Conservation (phyloP, 179 eudicot genomes). For the Drosera spatulata region DNA sequence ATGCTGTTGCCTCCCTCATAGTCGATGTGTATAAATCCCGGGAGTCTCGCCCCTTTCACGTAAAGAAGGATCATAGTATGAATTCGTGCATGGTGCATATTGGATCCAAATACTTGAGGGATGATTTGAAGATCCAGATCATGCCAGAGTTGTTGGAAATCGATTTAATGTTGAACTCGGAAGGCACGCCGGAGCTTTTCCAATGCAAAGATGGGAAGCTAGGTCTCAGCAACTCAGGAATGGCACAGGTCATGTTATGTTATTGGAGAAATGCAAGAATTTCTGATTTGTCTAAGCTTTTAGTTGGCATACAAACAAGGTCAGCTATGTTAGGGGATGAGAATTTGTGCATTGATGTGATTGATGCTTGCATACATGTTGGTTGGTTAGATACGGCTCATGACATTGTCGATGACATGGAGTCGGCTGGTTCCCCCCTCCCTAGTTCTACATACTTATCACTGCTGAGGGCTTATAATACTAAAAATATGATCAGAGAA, state of each 20-base stretch:
- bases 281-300: slow-evolving; percentile 47
- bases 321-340: slow-evolving; percentile 13
- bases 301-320: slow-evolving; percentile 34
- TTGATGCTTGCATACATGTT: slow-evolving; percentile 55
- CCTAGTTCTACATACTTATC: slow-evolving; percentile 31
- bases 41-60: slow-evolving; percentile 18
- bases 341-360: slow-evolving; percentile 38
- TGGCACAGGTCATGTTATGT: slow-evolving; percentile 40
- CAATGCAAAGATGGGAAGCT: slow-evolving; percentile 33
- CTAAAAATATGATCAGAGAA: slow-evolving; percentile 49
- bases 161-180: slow-evolving; percentile 35
- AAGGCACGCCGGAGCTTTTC: slow-evolving; percentile 37
- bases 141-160: slow-evolving; percentile 44
- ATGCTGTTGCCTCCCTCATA: slow-evolving; percentile 52
- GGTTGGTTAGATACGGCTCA: slow-evolving; percentile 93
- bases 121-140: slow-evolving; percentile 46
- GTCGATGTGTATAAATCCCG: slow-evolving; percentile 32
- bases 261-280: slow-evolving; percentile 49
- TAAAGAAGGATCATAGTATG: slow-evolving; percentile 13
- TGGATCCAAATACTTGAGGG: slow-evolving; percentile 56
- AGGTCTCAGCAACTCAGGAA: slow-evolving; percentile 48
- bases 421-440: slow-evolving; percentile 23
- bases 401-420: slow-evolving; percentile 83
- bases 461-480: slow-evolving; percentile 50
- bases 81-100: slow-evolving; percentile 41